Base-by-base conservation (phyloP, 2,329 filamentous ascomycete species). In the Xylaria arbuscula region DNA sequence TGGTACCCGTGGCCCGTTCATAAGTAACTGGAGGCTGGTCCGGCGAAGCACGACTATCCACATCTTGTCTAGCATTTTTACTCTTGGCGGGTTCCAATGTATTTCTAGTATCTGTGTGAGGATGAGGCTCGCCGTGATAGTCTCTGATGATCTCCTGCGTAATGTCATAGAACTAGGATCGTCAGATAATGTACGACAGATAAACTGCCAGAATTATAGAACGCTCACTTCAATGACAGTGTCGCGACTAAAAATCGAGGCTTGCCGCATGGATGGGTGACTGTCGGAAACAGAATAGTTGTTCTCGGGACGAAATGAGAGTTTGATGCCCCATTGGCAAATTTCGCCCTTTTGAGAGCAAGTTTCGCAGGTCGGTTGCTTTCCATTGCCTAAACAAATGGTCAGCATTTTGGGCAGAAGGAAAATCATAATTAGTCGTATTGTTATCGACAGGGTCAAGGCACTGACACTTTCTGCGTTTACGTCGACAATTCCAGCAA, bases 221-320 rank as follows among this genome's bases (percentile, higher is more conserved):
- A n/a, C 8, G 34, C 51, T 54, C 28, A 54, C 51, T 36, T 54
- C 51, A 1, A 54, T 54, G 17, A 15, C n/a, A 54, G 32, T 11
- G 32, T n/a, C 28, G 7, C 51, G 28, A 54, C 51, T 15, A 34
- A 54, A 17, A 19, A 28, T 10, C 28, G 28, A 36, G 51, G 28
- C 51, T n/a, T 54, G 51, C 36, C 15, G 51, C 51, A 54, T 54
- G 51, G 51, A 54, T 19, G 17, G 51, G 28, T 54, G 28, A 36
- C 28, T 36, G 2, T 36, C 15, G 17, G 51, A 15, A 17, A 54
- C 28, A 10, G 51, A 54, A 54, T 34, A 36, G 28, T 19, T 54
- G 32, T 54, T 54, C 28, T 54, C 51, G 9, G 51, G 51, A 17
- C 51, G 51, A 34, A 34, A 54, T 15, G 51, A 54, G 28, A 54